Conservation (phyloP, 2,329 filamentous ascomycete species). For the Stagonosporopsis chrysanthemi region DNA sequence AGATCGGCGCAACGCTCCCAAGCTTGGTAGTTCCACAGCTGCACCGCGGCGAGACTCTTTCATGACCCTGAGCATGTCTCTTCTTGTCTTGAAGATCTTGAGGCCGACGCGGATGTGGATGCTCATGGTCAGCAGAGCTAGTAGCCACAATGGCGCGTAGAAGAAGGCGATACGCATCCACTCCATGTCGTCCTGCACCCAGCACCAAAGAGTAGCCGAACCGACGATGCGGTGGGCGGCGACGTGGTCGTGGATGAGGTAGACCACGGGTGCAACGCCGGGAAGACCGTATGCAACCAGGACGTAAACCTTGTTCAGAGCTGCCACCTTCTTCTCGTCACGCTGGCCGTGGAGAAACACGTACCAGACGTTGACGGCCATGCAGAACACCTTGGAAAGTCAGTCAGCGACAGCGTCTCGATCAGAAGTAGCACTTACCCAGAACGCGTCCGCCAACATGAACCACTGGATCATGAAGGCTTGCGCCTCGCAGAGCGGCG, state of each 20-base stretch:
- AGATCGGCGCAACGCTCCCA: constrained; percentile 1
- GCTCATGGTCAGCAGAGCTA: constrained; percentile 66
- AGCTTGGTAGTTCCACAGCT: not conserved
- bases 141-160: constrained; percentile 76
- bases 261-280: constrained; percentile 71
- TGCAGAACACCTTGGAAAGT: constrained; percentile 67
- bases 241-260: constrained; percentile 68
- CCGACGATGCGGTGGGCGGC: constrained; percentile 71
- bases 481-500: constrained; percentile 76
- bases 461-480: constrained; percentile 84
- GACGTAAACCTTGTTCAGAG: constrained; percentile 75
- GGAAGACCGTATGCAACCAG: constrained; percentile 76
- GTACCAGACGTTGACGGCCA: constrained; percentile 84
- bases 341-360: constrained; percentile 79
- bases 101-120: constrained; percentile 73
- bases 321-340: constrained; percentile 68
- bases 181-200: constrained; percentile 73
- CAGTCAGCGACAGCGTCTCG: constrained; percentile 66
- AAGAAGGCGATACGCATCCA: constrained; percentile 76
- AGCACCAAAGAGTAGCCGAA: constrained; percentile 81
- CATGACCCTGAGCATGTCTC: constrained; percentile 58
- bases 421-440: constrained; percentile 71
- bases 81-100: constrained; percentile 69
- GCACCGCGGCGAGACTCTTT: constrained; percentile 17
- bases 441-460: constrained; percentile 27